phyloP scores from a whole-genome alignment of 2,329 filamentous ascomycete species.

The Penicillium sp. region DNA sequence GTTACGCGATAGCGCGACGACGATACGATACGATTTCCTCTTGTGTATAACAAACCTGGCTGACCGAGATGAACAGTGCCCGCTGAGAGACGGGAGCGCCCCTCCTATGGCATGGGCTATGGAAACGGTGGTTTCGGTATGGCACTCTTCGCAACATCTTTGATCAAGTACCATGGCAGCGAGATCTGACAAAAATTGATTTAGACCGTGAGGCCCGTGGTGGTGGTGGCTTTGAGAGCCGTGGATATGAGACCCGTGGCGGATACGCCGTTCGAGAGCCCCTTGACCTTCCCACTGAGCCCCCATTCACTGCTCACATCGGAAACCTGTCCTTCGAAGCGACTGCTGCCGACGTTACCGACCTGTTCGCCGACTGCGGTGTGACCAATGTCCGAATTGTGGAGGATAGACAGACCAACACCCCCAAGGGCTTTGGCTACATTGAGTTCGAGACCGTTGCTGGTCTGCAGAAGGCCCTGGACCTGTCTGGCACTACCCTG shows the following conservation, averaged over 20 bases:
- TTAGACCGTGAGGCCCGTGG: constrained; percentile 36
- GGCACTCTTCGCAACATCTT: background rate
- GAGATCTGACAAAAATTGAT: constrained; percentile 22
- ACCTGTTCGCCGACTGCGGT: constrained; percentile 83
- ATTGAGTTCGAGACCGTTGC: constrained; percentile 89
- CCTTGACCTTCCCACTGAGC: constrained; percentile 84
- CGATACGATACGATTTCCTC: constrained; percentile 6
- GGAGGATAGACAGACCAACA: constrained; percentile 89
- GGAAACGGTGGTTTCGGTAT: constrained; percentile 41
- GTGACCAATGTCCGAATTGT: constrained; percentile 93
- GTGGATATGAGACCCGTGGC: constrained; percentile 33
- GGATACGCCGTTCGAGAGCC: constrained; percentile 61
- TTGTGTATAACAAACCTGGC: constrained; percentile 12
- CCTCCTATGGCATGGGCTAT: constrained; percentile 48
- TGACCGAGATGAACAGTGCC: constrained; percentile 38
- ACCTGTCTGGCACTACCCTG: constrained; percentile 78
- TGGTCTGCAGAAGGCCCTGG: constrained; percentile 87
- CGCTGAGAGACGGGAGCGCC: constrained; percentile 53
- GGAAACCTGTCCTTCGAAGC: constrained; percentile 97
- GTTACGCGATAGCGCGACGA: constrained; percentile 21
- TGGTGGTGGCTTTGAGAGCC: constrained; percentile 11
- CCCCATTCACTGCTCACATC: constrained; percentile 92
- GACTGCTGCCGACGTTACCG: constrained; percentile 76
- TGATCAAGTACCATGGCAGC: background rate
- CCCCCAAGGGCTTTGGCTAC: constrained; percentile 97